These are phyloP conservation scores for Marasmius fiardii DNA, from an alignment of 1,284 basidiomycete genomes.

Conservation along the genomic window DNA sequence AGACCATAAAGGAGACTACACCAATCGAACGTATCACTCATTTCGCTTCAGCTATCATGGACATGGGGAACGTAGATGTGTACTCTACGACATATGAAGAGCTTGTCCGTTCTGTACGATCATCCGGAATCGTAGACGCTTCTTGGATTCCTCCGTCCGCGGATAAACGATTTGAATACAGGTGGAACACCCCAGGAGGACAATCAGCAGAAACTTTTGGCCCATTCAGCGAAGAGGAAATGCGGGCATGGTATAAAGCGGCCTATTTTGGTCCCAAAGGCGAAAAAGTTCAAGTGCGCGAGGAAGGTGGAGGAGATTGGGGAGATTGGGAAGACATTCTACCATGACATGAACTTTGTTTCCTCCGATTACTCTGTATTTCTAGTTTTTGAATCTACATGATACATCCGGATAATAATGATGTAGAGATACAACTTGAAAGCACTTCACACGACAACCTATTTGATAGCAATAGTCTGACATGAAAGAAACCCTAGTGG, in stretches of 20 bases:
- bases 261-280: constrained; percentile 72
- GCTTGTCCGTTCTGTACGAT: constrained; percentile 69
- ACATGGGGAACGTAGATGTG: constrained; percentile 77
- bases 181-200: constrained; percentile 60
- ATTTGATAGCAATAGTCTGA: too few species aligned
- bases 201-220: constrained; percentile 61
- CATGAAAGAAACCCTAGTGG: constrained; percentile 40
- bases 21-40: constrained; percentile 79
- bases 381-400: constrained; percentile 10
- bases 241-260: constrained; percentile 72
- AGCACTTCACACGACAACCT: not conserved
- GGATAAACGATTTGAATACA: constrained; percentile 74
- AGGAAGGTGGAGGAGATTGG: constrained; percentile 67
- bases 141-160: constrained; percentile 78
- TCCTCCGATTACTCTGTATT: constrained; percentile 9
- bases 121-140: constrained; percentile 62
- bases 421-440: not conserved
- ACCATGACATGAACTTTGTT: constrained; percentile 26
- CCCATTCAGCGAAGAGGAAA: constrained; percentile 73
- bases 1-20: constrained; percentile 39
- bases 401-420: not conserved
- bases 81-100: constrained; percentile 84
- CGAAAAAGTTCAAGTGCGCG: constrained; percentile 70
- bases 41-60: constrained; percentile 79
- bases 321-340: constrained; percentile 64